These are phyloP conservation scores for Calocera viscosa DNA, from an alignment of 768 basidiomycete genomes.

Conservation along the genomic window DNA sequence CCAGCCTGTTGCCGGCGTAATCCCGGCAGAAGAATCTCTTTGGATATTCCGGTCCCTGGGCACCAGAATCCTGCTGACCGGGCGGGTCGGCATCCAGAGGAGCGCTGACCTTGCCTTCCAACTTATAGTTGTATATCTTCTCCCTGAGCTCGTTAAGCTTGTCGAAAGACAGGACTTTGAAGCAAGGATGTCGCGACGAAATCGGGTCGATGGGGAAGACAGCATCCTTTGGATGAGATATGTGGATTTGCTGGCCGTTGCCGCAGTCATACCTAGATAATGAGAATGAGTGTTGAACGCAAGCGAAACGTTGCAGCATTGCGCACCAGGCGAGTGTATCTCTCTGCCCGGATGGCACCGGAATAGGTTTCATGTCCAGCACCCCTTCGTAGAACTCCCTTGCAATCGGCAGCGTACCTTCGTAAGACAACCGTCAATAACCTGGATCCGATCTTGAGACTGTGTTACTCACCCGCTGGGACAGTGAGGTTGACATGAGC, in stretches of 20 bases:
- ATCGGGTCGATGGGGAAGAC: constrained; percentile 1
- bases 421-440: background rate
- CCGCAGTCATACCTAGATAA: background rate
- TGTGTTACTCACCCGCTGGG: background rate
- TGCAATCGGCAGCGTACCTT: background rate
- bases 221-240: background rate
- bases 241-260: background rate
- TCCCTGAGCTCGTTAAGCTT: background rate
- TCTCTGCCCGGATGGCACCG: background rate
- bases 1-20: background rate
- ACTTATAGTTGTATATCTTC: background rate
- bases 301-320: background rate
- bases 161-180: background rate
- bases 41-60: background rate
- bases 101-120: background rate
- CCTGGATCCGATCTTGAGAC: background rate
- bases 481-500: constrained; percentile 2
- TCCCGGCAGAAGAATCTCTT: constrained; percentile 5
- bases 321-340: constrained; percentile 1
- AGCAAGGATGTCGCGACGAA: background rate
- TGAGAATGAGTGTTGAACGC: background rate
- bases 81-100: background rate
- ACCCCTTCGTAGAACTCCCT: background rate
- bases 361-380: background rate
- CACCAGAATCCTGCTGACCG: background rate